Percentiles rank a stretch among this genome's conserved stretches.
These are phyloP conservation scores for Papiliotrema flavescens DNA, from an alignment of 1,284 basidiomycete species.

Conservation along the genomic window DNA sequence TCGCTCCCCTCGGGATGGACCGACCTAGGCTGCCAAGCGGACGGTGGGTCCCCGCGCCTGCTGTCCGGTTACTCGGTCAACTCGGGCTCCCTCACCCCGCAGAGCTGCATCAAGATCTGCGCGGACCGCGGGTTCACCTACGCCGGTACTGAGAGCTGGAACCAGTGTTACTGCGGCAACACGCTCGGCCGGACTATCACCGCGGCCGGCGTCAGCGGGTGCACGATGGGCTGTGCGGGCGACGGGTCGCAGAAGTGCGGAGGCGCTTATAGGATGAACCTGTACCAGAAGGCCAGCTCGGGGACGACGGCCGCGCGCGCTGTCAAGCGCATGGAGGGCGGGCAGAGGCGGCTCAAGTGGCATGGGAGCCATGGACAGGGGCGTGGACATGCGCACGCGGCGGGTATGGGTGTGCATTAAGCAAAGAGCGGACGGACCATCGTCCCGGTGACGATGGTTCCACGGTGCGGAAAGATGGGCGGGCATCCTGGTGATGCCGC, in stretches of 20 bases:
- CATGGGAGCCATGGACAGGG: no score
- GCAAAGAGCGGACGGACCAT: no score
- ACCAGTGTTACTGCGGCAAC: conserved; percentile 5
- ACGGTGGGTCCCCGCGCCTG: conserved; percentile 5
- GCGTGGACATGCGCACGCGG: no score
- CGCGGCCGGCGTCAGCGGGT: not conserved
- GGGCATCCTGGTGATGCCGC: no score
- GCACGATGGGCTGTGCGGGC: conserved; percentile 9
- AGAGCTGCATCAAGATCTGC: conserved; percentile 10
- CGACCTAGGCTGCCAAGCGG: conserved; percentile 9
- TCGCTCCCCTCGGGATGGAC: conserved; percentile 14
- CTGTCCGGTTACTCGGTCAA: conserved; percentile 5
- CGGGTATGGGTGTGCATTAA: no score
- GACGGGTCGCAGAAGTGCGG: conserved; percentile 10
- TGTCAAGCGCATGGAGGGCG: no score
- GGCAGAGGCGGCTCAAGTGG: no score
- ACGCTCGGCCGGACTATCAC: not conserved
- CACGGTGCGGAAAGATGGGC: no score
- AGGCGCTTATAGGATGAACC: not conserved
- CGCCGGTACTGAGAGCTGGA: conserved; percentile 13
- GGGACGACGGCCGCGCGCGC: no score
- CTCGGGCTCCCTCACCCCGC: conserved; percentile 5
- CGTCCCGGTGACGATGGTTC: no score
- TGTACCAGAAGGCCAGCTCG: not conserved
- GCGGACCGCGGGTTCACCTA: conserved; percentile 1